Evolutionary conservation across 305 asterid genomes (phyloP).

Genomic region (Fraxinus xanthoxyloides): DNA sequence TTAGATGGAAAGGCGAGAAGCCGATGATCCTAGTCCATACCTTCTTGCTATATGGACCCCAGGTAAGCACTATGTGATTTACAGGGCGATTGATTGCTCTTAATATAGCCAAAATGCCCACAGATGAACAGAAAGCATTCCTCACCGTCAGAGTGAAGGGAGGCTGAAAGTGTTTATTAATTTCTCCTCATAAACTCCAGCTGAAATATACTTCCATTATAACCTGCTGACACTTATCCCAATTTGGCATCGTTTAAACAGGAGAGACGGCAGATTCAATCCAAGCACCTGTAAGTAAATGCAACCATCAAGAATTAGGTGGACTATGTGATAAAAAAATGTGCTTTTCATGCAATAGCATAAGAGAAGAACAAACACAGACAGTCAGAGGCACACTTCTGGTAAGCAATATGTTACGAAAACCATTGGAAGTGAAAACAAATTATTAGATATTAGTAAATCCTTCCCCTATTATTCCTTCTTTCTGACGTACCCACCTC

Average conservation of each 20-base stretch:
- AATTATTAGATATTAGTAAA: conserved; percentile 3
- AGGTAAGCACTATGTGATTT: conserved; percentile 43
- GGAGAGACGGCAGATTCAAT: conserved; percentile 80
- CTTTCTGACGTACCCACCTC: conserved; percentile 23
- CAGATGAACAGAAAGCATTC: background rate
- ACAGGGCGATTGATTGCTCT: conserved; percentile 5
- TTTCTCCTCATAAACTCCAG: background rate
- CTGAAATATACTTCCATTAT: background rate
- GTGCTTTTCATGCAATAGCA: conserved; percentile 65
- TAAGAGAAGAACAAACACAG: conserved; percentile 67
- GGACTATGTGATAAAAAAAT: conserved; percentile 52
- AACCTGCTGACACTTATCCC: conserved; percentile 16
- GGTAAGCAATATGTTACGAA: conserved; percentile 46
- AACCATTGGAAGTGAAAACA: conserved; percentile 4
- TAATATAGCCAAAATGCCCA: conserved; percentile 12
- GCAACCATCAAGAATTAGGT: conserved; percentile 50
- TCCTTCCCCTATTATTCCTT: background rate
- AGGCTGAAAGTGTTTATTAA: conserved; percentile 4
- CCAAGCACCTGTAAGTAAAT: conserved; percentile 62
- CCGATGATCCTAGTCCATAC: conserved; percentile 98
- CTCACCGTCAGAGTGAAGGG: conserved; percentile 5
- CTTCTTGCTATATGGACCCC: conserved; percentile 97
- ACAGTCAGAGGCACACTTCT: conserved; percentile 87
- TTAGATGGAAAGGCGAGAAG: conserved; percentile 84
- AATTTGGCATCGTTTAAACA: conserved; percentile 35